Percentiles rank a stretch among this genome's conserved stretches.
phyloP scores from a whole-genome alignment of 1,284 basidiomycete genomes.

The Gymnopus androsaceus region DNA sequence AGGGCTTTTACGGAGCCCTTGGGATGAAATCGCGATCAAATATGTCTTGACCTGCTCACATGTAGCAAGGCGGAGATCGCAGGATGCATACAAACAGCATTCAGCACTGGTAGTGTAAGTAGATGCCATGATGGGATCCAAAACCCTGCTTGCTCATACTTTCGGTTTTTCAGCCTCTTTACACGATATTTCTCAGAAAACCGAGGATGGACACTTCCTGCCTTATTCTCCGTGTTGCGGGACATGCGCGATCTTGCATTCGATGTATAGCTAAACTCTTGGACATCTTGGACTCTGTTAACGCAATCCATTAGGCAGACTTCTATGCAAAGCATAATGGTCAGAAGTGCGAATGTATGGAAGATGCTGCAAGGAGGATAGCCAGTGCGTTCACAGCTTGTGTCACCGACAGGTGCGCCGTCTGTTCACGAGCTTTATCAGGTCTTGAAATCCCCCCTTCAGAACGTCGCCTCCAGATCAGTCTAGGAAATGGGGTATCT shows the following conservation, averaged over 20 bases:
- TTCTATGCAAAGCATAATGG: slow-evolving; percentile 58
- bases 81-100: slow-evolving; percentile 78
- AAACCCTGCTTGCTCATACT: not conserved
- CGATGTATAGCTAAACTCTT: slow-evolving; percentile 47
- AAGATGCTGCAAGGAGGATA: slow-evolving; percentile 89
- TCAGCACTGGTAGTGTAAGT: slow-evolving; percentile 65
- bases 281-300: not conserved
- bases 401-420: slow-evolving; percentile 81
- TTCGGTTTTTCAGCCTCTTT: slow-evolving; percentile 55
- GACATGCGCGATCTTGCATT: slow-evolving; percentile 83
- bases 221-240: slow-evolving; percentile 75
- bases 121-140: not conserved
- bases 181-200: slow-evolving; percentile 76
- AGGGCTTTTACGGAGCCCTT: slow-evolving; percentile 66
- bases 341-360: slow-evolving; percentile 74
- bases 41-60: slow-evolving; percentile 74
- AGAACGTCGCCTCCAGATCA: slow-evolving; percentile 69
- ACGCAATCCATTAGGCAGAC: slow-evolving; percentile 58
- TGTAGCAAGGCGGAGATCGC: slow-evolving; percentile 62
- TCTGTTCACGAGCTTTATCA: not conserved
- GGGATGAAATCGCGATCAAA: slow-evolving; percentile 82
- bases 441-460: slow-evolving; percentile 5
- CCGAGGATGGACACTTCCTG: slow-evolving; percentile 81
- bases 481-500: slow-evolving; percentile 92
- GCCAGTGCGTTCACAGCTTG: slow-evolving; percentile 93